Evolutionary conservation across 106 monocot species (phyloP).

Genomic region (Cymbidium sinense): DNA sequence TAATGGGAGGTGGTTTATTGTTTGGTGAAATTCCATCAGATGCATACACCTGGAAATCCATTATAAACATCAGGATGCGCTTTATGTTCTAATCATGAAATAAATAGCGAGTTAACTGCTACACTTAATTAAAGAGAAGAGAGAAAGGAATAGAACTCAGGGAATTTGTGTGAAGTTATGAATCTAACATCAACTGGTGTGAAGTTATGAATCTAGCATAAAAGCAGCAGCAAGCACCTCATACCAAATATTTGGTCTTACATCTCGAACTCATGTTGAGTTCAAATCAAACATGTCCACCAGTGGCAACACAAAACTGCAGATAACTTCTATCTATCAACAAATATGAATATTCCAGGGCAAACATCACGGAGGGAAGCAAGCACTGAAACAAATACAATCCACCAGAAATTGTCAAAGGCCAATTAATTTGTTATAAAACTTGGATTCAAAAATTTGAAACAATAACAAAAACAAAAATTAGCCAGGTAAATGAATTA

Average conservation of each 20-base stretch:
- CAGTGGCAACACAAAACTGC: too few species aligned
- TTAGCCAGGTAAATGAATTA: background rate
- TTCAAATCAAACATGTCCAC: too few species aligned
- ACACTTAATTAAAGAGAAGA: background rate
- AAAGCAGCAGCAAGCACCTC: too few species aligned
- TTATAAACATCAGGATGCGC: background rate
- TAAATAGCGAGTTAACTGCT: background rate
- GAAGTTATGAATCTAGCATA: too few species aligned
- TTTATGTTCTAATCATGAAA: background rate
- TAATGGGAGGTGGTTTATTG: slow-evolving; percentile 73
- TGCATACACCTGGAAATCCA: slow-evolving; percentile 53
- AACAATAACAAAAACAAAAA: background rate
- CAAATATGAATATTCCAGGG: too few species aligned
- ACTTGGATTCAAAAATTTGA: background rate
- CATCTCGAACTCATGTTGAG: too few species aligned
- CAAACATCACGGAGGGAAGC: background rate
- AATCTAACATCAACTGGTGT: too few species aligned
- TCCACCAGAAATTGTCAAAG: background rate
- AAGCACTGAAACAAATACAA: background rate
- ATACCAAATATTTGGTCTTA: too few species aligned
- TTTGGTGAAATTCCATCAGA: slow-evolving; percentile 69
- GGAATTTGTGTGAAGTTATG: too few species aligned
- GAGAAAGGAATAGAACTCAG: background rate
- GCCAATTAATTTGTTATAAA: background rate
- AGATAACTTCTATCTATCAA: too few species aligned